Conservation (phyloP, 2,329 filamentous ascomycete species). For the Dactylonectria macrodidyma region DNA sequence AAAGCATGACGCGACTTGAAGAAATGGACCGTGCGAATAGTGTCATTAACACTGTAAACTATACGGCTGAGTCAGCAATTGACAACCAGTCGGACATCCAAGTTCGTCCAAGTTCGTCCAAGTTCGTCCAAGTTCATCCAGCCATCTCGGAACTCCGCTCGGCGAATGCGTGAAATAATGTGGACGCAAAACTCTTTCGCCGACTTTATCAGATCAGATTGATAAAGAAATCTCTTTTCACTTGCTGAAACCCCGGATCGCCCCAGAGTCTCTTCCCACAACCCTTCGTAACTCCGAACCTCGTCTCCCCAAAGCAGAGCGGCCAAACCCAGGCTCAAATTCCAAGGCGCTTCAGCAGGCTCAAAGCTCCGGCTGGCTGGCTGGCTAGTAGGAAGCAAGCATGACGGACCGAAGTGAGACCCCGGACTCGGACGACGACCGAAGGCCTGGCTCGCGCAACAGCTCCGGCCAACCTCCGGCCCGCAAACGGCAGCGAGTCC, state of each 20-base stretch:
- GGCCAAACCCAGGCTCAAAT: slow-evolving; percentile 31
- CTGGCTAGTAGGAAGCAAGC: slow-evolving; percentile 25
- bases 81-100: neutral
- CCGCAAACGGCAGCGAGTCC: slow-evolving; percentile 72
- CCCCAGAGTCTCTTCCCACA: slow-evolving; percentile 36
- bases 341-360: slow-evolving; percentile 9
- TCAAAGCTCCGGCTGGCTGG: slow-evolving; percentile 29
- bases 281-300: slow-evolving; percentile 56
- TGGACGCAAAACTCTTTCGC: slow-evolving; percentile 45
- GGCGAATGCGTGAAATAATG: slow-evolving; percentile 40
- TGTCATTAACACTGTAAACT: neutral
- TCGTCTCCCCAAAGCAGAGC: slow-evolving; percentile 26
- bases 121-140: too few species aligned
- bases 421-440: slow-evolving; percentile 55
- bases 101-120: too few species aligned
- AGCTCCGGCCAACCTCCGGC: slow-evolving; percentile 56
- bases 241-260: slow-evolving; percentile 47
- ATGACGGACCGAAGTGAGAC: slow-evolving; percentile 57
- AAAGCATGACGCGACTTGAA: slow-evolving; percentile 6
- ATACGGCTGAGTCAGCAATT: slow-evolving; percentile 13
- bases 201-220: slow-evolving; percentile 58
- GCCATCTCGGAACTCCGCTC: slow-evolving; percentile 52
- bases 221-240: slow-evolving; percentile 54
- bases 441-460: slow-evolving; percentile 46
- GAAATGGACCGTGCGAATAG: neutral